phyloP scores from a whole-genome alignment of 257 asterid genomes.

The Gynochthodes officinalis region DNA sequence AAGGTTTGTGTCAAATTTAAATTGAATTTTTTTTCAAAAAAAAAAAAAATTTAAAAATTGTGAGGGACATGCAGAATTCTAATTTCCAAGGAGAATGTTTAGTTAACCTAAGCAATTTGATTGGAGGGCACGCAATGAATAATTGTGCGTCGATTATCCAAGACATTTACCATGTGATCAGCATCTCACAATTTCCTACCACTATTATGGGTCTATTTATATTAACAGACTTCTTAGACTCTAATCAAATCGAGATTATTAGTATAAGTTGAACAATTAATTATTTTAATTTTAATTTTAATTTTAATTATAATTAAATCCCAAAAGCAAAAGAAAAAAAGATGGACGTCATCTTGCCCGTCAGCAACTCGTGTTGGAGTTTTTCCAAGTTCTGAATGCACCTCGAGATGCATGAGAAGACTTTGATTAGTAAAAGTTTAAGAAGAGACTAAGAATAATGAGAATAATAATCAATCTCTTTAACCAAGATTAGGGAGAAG shows the following conservation, averaged over 20 bases:
- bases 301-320: too few relatives aligned
- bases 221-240: too few relatives aligned
- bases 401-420: conserved; percentile 56
- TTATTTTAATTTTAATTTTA: too few relatives aligned
- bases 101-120: conserved; percentile 23
- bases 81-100: conserved; percentile 19
- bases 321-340: too few relatives aligned
- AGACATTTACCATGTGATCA: conserved; percentile 24
- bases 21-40: too few relatives aligned
- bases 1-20: too few relatives aligned
- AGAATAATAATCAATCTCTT: conserved; percentile 17
- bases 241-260: too few relatives aligned
- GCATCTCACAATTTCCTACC: conserved; percentile 15
- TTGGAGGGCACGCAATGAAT: conserved; percentile 11
- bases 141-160: background rate
- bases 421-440: background rate
- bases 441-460: conserved; percentile 2
- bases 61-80: background rate
- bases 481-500: conserved; percentile 28
- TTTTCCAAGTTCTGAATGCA: conserved; percentile 17
- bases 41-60: too few relatives aligned
- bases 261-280: too few relatives aligned
- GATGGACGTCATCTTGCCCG: conserved; percentile 38
- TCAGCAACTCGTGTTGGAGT: conserved; percentile 26
- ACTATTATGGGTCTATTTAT: too few relatives aligned